Percentiles rank a stretch among this genome's conserved stretches.
phyloP scores from a whole-genome alignment of 805 yeast genomes.

The Zygoascus biomembranicola region DNA sequence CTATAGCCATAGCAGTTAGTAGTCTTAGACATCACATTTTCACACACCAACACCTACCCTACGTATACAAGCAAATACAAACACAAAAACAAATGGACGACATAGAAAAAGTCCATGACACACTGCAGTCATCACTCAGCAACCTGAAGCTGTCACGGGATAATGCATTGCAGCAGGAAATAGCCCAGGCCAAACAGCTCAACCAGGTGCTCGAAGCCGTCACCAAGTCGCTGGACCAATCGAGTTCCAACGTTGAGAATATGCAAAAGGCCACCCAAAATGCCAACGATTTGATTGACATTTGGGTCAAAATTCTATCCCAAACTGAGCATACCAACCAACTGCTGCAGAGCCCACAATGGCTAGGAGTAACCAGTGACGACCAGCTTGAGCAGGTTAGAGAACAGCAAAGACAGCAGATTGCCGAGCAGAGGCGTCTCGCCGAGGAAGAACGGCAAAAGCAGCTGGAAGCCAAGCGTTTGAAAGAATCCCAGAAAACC shows the following conservation, averaged over 20 bases:
- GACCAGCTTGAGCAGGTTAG: constrained; percentile 18
- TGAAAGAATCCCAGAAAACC: constrained; percentile 3
- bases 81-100: not conserved
- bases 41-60: too few relatives aligned
- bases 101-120: not conserved
- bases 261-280: constrained; percentile 18
- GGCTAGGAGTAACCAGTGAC: constrained; percentile 26
- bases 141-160: not conserved
- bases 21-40: too few relatives aligned
- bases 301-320: constrained; percentile 25
- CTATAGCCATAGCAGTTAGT: too few relatives aligned
- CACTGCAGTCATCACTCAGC: not conserved
- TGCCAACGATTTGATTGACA: constrained; percentile 23
- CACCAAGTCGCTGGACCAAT: constrained; percentile 8
- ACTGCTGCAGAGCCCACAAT: constrained; percentile 18
- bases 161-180: constrained; percentile 8
- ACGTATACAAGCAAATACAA: too few relatives aligned
- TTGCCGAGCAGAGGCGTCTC: constrained; percentile 12
- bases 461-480: constrained; percentile 3
- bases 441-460: constrained; percentile 7
- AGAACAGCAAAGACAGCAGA: constrained; percentile 10
- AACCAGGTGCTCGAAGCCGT: constrained; percentile 17
- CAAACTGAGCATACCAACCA: constrained; percentile 26
- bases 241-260: constrained; percentile 11
- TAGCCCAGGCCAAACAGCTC: constrained; percentile 14